Evolutionary conservation across 2,329 filamentous ascomycete genomes (phyloP), one percentile per base, ranked within the genome.

Genomic region (Byssoonygena ceratinophila): DNA sequence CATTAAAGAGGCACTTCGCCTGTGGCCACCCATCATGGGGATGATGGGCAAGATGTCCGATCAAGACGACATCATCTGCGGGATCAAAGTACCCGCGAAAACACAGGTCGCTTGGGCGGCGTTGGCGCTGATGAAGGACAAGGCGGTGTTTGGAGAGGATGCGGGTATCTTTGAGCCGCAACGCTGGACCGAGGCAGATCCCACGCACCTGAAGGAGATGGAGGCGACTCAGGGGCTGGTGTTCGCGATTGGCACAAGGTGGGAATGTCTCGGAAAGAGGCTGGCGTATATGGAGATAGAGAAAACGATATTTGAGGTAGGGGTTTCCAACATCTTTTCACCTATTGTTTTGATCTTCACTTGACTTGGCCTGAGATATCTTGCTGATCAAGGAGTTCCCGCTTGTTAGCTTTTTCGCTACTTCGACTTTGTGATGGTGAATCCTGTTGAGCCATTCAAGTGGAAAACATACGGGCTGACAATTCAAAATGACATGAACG

Each of bases 91-190:
- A 16, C 75, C 76, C 0, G 69, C 64, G 39, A 75, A 75, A 22
- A 73, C 71, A 1, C 64, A 71, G 39, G 66, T 79, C 5, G 74
- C 70, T 31, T 67, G 68, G 51, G 71, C 68, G 46, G 63, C 71
- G 1, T 71, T 71, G 55, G 68, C 66, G 3, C 60, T 74, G 16
- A 68, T 72, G 51, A 64, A 66, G 29, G 63, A 67, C 44, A 23
- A 23, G 31, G 45, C 55, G 16, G 45, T 63, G 9, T 65, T 56
- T 39, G 61, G 61, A 1, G 20, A 57, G 5, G 58, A 75, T 54
- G 68, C 70, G 1, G 61, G 68, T 31, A 52, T 68, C 0, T 79
- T 73, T 58, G 64, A 69, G 20, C 77, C 76, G 0, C 75, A 75
- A 47, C 67, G 76, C 40, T 79, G 75, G 74, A 57, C 79, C 11